Evolutionary conservation across 495 filamentous ascomycete species (phyloP), one percentile per base, ranked within the genome.

Genomic region (Neurospora cerealis): DNA sequence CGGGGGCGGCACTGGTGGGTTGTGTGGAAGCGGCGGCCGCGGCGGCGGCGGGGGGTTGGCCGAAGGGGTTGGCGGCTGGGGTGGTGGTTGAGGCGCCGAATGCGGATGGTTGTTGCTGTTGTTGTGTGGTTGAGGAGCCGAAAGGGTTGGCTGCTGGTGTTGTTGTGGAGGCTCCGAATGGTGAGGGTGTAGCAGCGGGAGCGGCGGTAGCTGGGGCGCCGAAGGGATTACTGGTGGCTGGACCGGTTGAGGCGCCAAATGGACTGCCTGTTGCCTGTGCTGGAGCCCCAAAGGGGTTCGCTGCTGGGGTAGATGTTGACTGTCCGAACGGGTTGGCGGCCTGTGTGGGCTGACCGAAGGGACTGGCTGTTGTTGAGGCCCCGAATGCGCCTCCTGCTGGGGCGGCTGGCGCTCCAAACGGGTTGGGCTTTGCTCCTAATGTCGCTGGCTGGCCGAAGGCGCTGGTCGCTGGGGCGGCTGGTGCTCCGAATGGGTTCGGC

Each of bases 101-200:
- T 11, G 42, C 42, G 72, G 71, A 73, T 28, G 54, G 70, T 69
- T 46, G 21, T n/a, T 44, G 73, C 10, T 44, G 73, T 69, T 72
- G 69, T 44, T 15, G 46, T 36, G 70, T 34, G 41, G 13, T 69
- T 28, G 34, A 7, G 28, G 28, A 5, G 40, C 70, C 66, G 10
- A 75, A 72, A 13, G 75, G 71, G 48, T 73, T 73, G 69, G 28
- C 66, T 7, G 73, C 54, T 66, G 44, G 36, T 28, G 77, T 70
- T 11, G 74, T 73, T 19, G 54, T 62, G 28, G 79, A 77, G 39
- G 84, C 80, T 37, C 79, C 78, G 69, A 85, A 86, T 0, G 84
- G 54, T 34, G 54, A 62, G 54, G 54, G 80, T 48, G 77, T 83
- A 66, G 79, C n/a, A 10, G 75, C 46, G 28, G 81, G 73, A 11